phyloP scores from a whole-genome alignment of 2,329 filamentous ascomycete species.

The Pestalotiopsis sp. region DNA sequence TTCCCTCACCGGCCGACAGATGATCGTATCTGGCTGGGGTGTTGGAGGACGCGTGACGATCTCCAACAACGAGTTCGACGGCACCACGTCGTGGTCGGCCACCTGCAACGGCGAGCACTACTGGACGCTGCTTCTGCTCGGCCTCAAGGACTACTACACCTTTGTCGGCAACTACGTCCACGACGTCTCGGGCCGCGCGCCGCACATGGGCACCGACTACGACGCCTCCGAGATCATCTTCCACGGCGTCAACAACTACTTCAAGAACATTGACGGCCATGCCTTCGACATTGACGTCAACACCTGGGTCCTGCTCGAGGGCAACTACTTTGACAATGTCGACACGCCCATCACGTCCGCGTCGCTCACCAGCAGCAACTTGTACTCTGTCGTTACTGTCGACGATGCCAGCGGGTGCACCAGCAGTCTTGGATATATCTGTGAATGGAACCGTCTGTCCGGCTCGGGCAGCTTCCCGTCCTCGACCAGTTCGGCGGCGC shows the following conservation, averaged over 20 bases:
- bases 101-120: slow-evolving; percentile 49
- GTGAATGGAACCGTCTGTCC: not conserved
- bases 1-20: slow-evolving; percentile 46
- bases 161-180: slow-evolving; percentile 47
- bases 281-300: slow-evolving; percentile 2
- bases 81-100: slow-evolving; percentile 42
- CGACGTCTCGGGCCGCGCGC: slow-evolving; percentile 44
- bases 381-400: not conserved
- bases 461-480: not conserved
- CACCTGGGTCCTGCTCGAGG: not conserved
- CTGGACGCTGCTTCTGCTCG: slow-evolving; percentile 31
- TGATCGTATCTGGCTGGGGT: slow-evolving; percentile 38
- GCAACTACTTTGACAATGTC: slow-evolving; percentile 1
- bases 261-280: slow-evolving; percentile 18
- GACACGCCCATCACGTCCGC: not conserved
- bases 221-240: slow-evolving; percentile 19
- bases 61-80: slow-evolving; percentile 49
- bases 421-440: not conserved
- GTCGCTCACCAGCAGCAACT: not conserved
- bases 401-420: not conserved
- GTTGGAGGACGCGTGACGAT: slow-evolving; percentile 42
- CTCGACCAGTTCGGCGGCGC: not conserved
- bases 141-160: slow-evolving; percentile 39
- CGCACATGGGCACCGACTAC: slow-evolving; percentile 40
- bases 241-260: slow-evolving; percentile 47